Evolutionary conservation across 2,329 filamentous ascomycete species (phyloP), one percentile per base, ranked within the genome.

Genomic region (Colletotrichum chlorophyti): DNA sequence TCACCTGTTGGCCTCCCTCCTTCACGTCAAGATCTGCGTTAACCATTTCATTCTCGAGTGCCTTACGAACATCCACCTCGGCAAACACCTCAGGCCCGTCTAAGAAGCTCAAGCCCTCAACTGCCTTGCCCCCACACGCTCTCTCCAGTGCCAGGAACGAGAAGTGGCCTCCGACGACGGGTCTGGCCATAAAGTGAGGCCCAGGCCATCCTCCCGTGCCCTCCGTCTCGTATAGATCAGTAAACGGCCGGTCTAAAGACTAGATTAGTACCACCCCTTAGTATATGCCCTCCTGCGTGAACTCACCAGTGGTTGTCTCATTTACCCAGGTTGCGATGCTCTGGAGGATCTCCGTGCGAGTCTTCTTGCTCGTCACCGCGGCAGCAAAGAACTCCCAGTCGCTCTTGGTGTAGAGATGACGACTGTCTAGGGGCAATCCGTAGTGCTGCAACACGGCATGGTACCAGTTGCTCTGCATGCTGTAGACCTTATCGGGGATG

Each of bases 311-410:
- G 15, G 74, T 79, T 1, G 91, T 96, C 74, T 96, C 91, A 68
- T 95, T 96, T 58, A 96, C 79, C 92, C 92, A 96, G 53, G 77
- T 78, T 1, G 91, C 90, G 35, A 95, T 88, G 15, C 85, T 83
- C 59, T 91, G 82, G 31, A 95, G 76, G 47, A 96, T 92, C 69
- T 90, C 85, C 3, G 82, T 80, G 51, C 91, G 83, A 2, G 90
- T 89, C 57, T 81, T 75, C 69, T 84, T 83, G 65, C 86, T 87
- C 4, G 91, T 85, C 5, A 96, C 89, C 2, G 91, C 90, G 42
- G 92, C 91, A 0, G 91, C 90, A 72, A 95, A 93, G 71, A 96
- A 93, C 66, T 95, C 89, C 92, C 92, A 96, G 74, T 96, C 92
- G 26, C 89, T 92, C 75, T 96, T 96, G 29, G 91, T 89, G 72